Conservation (phyloP, 345 rosid genomes). For the Carallia brachiata region DNA sequence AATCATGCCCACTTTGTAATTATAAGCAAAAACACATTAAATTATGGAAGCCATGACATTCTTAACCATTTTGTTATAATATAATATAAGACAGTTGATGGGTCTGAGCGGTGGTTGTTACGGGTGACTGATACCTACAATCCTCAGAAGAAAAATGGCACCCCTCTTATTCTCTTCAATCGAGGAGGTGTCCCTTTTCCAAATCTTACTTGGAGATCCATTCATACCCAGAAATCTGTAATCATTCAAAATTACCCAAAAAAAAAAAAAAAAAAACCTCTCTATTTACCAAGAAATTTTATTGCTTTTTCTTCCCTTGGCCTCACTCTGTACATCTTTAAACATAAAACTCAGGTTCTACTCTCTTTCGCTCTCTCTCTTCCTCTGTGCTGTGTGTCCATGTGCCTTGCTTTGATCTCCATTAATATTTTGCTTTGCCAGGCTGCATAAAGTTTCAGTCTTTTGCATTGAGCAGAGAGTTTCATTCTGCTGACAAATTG, state of each 20-base stretch:
- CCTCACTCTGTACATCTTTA: slow-evolving; percentile 10
- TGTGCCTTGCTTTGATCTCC: not conserved
- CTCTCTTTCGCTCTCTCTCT: slow-evolving; percentile 4
- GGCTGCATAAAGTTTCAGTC: slow-evolving; percentile 19
- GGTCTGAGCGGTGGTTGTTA: not conserved
- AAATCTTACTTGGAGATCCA: slow-evolving; percentile 44
- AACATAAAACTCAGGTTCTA: slow-evolving; percentile 23
- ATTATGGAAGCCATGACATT: no score
- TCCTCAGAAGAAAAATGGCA: slow-evolving; percentile 51
- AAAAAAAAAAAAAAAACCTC: slow-evolving; percentile 5
- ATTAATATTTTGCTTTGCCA: not conserved
- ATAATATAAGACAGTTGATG: no score
- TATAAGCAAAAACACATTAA: no score
- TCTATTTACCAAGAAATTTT: slow-evolving; percentile 12
- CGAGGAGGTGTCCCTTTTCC: slow-evolving; percentile 35
- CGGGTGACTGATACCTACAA: slow-evolving; percentile 28
- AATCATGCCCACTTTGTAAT: no score
- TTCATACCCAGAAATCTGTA: slow-evolving; percentile 12
- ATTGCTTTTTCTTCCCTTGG: not conserved
- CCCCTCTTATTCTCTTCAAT: slow-evolving; percentile 38
- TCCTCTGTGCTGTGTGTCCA: not conserved
- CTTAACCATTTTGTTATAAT: no score
- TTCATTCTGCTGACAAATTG: slow-evolving; percentile 7
- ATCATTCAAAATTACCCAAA: not conserved
- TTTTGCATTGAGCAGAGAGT: not conserved